phyloP scores from a whole-genome alignment of 495 filamentous ascomycete species.

The Xylaria acuta region DNA sequence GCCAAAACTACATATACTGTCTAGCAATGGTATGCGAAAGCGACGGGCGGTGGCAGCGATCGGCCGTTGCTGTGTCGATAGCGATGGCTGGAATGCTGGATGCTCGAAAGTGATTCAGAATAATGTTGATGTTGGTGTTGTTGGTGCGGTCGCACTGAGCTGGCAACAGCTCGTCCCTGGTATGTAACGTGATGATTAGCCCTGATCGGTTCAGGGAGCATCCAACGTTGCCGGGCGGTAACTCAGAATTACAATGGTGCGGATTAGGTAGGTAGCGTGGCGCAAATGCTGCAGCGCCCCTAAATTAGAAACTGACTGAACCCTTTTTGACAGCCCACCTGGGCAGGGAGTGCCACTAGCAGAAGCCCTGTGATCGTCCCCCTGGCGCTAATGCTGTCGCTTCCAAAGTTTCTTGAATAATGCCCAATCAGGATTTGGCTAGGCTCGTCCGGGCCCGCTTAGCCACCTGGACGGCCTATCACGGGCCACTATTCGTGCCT shows the following conservation, averaged over 20 bases:
- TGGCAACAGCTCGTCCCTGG: not conserved
- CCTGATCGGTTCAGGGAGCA: constrained; percentile 13
- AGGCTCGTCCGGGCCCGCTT: not conserved
- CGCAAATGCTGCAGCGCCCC: constrained; percentile 10
- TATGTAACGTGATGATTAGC: constrained; percentile 20
- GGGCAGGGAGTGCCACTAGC: not conserved
- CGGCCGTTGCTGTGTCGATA: constrained; percentile 18
- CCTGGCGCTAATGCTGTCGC: constrained; percentile 16
- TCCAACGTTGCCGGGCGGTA: constrained; percentile 17
- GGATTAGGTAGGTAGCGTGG: constrained; percentile 3
- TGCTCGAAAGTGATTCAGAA: constrained; percentile 5
- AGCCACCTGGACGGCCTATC: not conserved
- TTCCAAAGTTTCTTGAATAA: constrained; percentile 7
- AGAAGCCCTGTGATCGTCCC: not conserved
- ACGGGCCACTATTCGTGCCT: not conserved
- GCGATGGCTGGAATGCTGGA: constrained; percentile 4
- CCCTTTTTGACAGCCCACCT: not conserved
- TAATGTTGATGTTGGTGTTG: not conserved
- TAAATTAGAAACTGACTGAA: constrained; percentile 19
- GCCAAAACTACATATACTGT: constrained; percentile 25
- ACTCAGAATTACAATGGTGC: not conserved
- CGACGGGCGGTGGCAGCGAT: constrained; percentile 1
- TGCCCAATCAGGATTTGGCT: constrained; percentile 11
- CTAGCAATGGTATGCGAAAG: constrained; percentile 18
- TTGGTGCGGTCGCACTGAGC: constrained; percentile 2